Evolutionary conservation across 306 rosid species (phyloP), one percentile per base, ranked within the genome.

Genomic region (Cucumis hystrix): DNA sequence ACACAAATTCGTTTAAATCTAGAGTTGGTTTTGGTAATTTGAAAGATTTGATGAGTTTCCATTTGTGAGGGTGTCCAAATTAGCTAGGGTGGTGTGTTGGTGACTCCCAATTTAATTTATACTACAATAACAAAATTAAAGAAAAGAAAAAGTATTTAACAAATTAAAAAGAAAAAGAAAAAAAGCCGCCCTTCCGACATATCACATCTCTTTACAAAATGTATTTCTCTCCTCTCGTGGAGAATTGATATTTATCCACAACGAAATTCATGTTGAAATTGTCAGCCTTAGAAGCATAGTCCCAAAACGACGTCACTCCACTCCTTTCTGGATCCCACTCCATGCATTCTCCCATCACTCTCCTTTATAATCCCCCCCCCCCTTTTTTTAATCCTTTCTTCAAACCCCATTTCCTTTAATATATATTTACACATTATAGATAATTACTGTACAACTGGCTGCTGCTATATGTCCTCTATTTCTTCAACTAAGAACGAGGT

Each of bases 1-100:
- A 93, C 98, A 77, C 98, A 93, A 78, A 91, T 82, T 56, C 98
- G 86, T 72, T 60, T 88, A 88, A 93, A 93, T 81, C 91, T 86
- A 7, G 93, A 85, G 17, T 67, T 67, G 25, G 54, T 65, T 25
- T 4, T 65, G 8, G 28, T 23, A 23, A 23, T 37, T 65, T 37
- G 28, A 18, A 65, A 65, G 14, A 37, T 28, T 65, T 65, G 72
- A 37, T 65, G 72, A 37, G 14, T 37, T 65, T 65, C 72, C 72
- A 13, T 72, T 12, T 15, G 62, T 6, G 47, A 35, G 23, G 7
- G 1, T 17, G 69, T 3, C 20, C 7, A 63, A 63, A 12, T 62
- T 2, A 8, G 37, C 5, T 2, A 8, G 37, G 37, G 37, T 33
- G 37, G 37, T 2, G 37, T 33, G 25, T 23, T 23, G 65, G 16